These are phyloP conservation scores for Pleurotus citrinopileatus DNA, from an alignment of 768 basidiomycete species.

Conservation along the genomic window DNA sequence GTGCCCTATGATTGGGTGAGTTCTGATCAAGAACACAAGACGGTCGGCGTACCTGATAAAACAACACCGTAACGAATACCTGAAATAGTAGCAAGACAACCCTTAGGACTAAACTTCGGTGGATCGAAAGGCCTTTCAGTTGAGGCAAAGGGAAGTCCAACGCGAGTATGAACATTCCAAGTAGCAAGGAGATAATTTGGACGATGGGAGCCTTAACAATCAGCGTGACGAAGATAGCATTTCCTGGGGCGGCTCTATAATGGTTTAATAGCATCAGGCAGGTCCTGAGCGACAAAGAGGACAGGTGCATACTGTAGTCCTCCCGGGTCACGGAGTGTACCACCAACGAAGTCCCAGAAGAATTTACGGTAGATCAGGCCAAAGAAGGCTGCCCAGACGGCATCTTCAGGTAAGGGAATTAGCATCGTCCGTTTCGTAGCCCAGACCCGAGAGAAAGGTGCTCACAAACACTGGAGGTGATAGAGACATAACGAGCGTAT, in stretches of 20 bases:
- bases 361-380: constrained; percentile 88
- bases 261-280: not conserved
- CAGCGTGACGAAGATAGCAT: constrained; percentile 62
- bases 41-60: constrained; percentile 69
- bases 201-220: constrained; percentile 80
- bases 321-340: constrained; percentile 73
- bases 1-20: constrained; percentile 54
- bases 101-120: constrained; percentile 64
- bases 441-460: constrained; percentile 16
- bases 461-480: constrained; percentile 74
- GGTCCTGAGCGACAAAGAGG: not conserved
- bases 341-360: constrained; percentile 95
- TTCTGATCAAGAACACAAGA: too few species aligned
- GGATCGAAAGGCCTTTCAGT: constrained; percentile 50
- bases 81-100: constrained; percentile 65
- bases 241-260: constrained; percentile 55
- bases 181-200: constrained; percentile 61
- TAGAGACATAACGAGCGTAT: constrained; percentile 63
- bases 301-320: constrained; percentile 64
- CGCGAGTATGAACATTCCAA: constrained; percentile 56
- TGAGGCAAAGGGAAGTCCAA: constrained; percentile 72
- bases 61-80: constrained; percentile 59
- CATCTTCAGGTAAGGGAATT: constrained; percentile 41
- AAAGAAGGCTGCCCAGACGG: constrained; percentile 79
- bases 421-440: constrained; percentile 9